Base-by-base conservation (phyloP, 176 grass and related monocot genomes). In the Dendrocalamus sinicus region DNA sequence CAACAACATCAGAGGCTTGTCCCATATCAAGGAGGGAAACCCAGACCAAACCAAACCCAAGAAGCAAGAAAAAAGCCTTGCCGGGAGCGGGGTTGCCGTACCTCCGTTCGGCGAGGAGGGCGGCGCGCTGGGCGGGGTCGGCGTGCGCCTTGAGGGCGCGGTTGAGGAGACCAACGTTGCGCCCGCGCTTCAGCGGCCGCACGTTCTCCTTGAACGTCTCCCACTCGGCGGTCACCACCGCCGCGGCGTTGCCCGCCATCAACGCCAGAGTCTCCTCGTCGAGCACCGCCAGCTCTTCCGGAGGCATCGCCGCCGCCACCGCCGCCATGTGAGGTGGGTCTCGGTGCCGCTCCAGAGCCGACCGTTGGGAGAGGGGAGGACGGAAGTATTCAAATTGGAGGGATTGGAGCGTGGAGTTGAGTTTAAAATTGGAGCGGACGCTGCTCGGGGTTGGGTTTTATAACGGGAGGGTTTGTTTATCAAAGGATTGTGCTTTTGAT, bases 201-300 rank as follows among this genome's bases (percentile, higher is more conserved):
- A 99, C 85, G 82, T 99, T 99, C 79, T 99, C 93, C 92, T 96
- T 95, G 87, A 84, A 95, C 14, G 79, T 69, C 86, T 99, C 96
- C 92, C 90, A 96, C 62, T 99, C 93, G 60, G 71, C 69, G 15
- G 81, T 86, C 84, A 66, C 37, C 19, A 86, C 81, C 26, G 85
- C 73, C 37, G 68, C 82, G 4, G 48, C 59, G 43, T 48, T 67
- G 24, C 7, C 4, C 23, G 78, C 90, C 83, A 86, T 19, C 75
- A 89, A 74, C 55, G 81, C 70, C 28, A 86, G 74, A 30, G 74
- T 83, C 70, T 83, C 87, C 75, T 52, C 71, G 44, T 86, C 87
- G 8, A 89, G 77, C 45, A 32, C 22, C 35, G 26, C 58, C 44
- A 73, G 12, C 4, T 60, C 82, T n/a, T 85, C 57, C 32, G 19